phyloP scores from a whole-genome alignment of 352 stramenopile genomes.

The Globisporangium canariense region DNA sequence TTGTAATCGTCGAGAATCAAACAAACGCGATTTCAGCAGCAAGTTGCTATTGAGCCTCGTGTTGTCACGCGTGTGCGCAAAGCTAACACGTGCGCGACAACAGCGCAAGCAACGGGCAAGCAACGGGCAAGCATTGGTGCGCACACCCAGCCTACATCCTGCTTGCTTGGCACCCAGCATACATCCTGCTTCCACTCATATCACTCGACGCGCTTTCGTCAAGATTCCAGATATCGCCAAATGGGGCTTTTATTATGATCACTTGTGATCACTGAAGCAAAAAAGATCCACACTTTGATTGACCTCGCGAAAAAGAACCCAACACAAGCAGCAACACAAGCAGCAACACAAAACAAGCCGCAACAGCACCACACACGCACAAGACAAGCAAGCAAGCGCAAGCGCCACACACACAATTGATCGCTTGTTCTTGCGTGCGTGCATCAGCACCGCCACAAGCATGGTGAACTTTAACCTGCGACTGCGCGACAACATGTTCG shows the following conservation, averaged over 20 bases:
- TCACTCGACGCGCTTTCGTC: too few relatives aligned
- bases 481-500: constrained; percentile 80
- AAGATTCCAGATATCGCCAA: too few relatives aligned
- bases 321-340: not conserved
- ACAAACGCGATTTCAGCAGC: not conserved
- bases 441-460: constrained; percentile 13
- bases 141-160: too few relatives aligned
- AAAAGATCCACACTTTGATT: constrained; percentile 5
- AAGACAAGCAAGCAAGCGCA: not conserved
- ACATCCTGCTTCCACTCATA: not conserved
- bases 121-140: too few relatives aligned
- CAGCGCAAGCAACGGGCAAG: not conserved
- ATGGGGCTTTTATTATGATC: too few relatives aligned
- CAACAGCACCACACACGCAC: not conserved
- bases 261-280: not conserved
- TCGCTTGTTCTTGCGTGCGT: not conserved
- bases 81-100: not conserved
- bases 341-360: not conserved
- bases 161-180: not conserved
- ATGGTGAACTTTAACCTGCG: constrained; percentile 78
- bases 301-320: constrained; percentile 5
- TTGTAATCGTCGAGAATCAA: not conserved
- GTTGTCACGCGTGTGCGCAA: not conserved
- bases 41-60: not conserved
- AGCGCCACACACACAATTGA: not conserved